Conservation (phyloP, 2,329 filamentous ascomycete genomes). For the Penicillium psychrosexuale region DNA sequence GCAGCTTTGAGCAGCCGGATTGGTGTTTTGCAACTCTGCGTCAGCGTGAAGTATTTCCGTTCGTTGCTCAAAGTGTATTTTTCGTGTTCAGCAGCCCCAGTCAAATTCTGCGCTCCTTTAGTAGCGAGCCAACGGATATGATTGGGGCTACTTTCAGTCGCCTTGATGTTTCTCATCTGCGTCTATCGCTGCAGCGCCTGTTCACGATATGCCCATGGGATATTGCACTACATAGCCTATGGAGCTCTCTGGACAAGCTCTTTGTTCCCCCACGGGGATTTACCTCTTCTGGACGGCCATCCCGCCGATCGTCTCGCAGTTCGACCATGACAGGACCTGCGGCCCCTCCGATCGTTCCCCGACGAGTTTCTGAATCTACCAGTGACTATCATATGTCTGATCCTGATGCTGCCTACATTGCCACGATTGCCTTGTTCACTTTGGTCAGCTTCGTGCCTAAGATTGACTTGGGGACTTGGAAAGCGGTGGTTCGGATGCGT, state of each 20-base stretch:
- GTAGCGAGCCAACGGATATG: slow-evolving; percentile 14
- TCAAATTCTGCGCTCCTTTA: slow-evolving; percentile 44
- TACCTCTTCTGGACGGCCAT: slow-evolving; percentile 27
- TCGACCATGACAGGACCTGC: slow-evolving; percentile 22
- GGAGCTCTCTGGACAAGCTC: slow-evolving; percentile 39
- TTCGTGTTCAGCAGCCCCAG: slow-evolving; percentile 43
- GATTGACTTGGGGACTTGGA: slow-evolving; percentile 38
- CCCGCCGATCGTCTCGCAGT: slow-evolving; percentile 32
- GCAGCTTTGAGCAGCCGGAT: slow-evolving; percentile 37
- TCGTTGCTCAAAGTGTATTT: slow-evolving; percentile 45
- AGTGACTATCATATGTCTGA: slow-evolving; percentile 38
- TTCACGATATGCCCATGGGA: slow-evolving; percentile 41
- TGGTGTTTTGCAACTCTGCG: slow-evolving; percentile 38
- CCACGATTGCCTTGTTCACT: slow-evolving; percentile 39
- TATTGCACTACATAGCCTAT: slow-evolving; percentile 42
- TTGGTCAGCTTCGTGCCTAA: slow-evolving; percentile 38
- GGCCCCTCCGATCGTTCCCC: slow-evolving; percentile 23
- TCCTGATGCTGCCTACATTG: slow-evolving; percentile 39
- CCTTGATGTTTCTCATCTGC: slow-evolving; percentile 33
- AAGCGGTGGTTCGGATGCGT: slow-evolving; percentile 43
- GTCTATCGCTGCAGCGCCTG: slow-evolving; percentile 34
- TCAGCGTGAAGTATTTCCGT: slow-evolving; percentile 40
- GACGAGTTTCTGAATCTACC: slow-evolving; percentile 27
- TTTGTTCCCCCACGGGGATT: slow-evolving; percentile 41
- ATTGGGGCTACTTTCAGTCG: background rate